Base-by-base conservation (phyloP, 176 grass and related monocot species). In the Avena sativa region DNA sequence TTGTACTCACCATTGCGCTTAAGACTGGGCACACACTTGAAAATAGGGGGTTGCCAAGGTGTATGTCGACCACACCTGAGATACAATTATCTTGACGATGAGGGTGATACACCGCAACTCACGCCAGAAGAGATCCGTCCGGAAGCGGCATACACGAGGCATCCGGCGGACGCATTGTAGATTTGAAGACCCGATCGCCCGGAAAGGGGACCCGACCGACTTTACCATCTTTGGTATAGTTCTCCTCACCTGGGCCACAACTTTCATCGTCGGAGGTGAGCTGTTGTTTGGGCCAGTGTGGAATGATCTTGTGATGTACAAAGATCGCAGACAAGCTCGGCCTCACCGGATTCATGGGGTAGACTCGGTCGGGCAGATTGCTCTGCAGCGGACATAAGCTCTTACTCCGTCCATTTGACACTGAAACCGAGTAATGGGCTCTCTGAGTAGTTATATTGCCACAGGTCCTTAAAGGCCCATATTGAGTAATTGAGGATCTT, bases 271-370 rank as follows among this genome's bases (percentile, higher is more conserved):
- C 0, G 97, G 97, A 78, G 94, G 97, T 3, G 90, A 96, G 67
- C 71, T 4, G 8, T 71, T 98, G 15, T 98, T 98, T 2, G 97
- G 97, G 0, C 92, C 97, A 36, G 61, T 7, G 3, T 98, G 97
- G 97, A 96, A 96, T 10, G 86, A 96, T 83, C 88, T 98, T 1
- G 93, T 98, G 15, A 92, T 95, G 90, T 98, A 95, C 84, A 98
- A 98, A 53, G 85, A 43, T 98, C 2, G 92, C 87, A 9, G 94
- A 96, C 30, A 94, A 90, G 74, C 87, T 93, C 9, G 93, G 92
- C 36, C 83, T 98, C 68, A 81, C 84, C 9, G 92, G 92, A 55
- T 96, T 89, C 89, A 89, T 94, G 89, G 95, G 87, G 83, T 96
- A 81, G 71, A 49, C 19, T 65, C 12, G 0, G 6, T 0, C 21